Evolutionary conservation across 345 rosid genomes (phyloP).

Genomic region (Punica granatum): DNA sequence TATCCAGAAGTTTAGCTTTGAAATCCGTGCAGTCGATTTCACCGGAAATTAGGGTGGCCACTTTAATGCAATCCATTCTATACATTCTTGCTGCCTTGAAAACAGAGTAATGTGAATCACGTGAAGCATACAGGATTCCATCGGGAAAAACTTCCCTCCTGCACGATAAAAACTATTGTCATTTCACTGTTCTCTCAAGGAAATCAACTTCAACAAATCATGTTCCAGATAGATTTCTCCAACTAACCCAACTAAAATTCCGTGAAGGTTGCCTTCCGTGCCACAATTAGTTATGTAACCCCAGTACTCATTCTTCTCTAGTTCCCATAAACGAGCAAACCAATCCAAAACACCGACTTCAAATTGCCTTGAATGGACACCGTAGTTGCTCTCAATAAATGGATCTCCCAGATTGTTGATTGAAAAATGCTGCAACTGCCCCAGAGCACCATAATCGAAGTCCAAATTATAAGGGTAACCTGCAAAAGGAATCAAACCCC

Average conservation of each 20-base stretch:
- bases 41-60: conserved; percentile 64
- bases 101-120: conserved; percentile 82
- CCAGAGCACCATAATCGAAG: conserved; percentile 93
- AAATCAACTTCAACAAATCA: background rate
- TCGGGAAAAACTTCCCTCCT: conserved; percentile 93
- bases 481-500: conserved; percentile 19
- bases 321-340: conserved; percentile 99
- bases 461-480: conserved; percentile 97
- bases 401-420: conserved; percentile 98
- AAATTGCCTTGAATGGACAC: conserved; percentile 94
- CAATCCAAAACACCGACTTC: conserved; percentile 99
- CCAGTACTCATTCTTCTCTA: conserved; percentile 94
- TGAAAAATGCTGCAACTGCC: conserved; percentile 90
- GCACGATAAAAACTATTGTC: conserved; percentile 6
- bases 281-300: conserved; percentile 98
- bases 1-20: conserved; percentile 50
- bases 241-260: conserved; percentile 82
- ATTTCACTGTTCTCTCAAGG: background rate
- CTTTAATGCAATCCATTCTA: conserved; percentile 79
- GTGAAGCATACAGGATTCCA: conserved; percentile 83
- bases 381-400: conserved; percentile 94
- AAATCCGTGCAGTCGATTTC: conserved; percentile 87
- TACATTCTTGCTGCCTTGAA: conserved; percentile 98
- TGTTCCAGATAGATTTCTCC: background rate
- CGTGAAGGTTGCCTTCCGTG: conserved; percentile 98